A percentile compares a stretch with the other conserved stretches of the same genome.
phyloP scores from a whole-genome alignment of 345 rosid genomes.

The Moricandia arvensis region DNA sequence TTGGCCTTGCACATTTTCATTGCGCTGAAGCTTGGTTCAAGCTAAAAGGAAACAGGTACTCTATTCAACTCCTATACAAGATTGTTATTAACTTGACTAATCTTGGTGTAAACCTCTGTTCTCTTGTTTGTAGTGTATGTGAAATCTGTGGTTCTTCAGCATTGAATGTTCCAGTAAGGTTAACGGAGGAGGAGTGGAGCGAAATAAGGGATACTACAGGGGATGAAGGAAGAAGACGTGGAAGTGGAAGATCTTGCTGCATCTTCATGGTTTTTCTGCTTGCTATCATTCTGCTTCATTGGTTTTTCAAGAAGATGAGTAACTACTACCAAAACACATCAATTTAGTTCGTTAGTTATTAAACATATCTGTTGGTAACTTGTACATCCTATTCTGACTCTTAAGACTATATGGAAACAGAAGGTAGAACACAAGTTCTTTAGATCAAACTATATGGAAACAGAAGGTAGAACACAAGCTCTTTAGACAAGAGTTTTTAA shows the following conservation, averaged over 20 bases:
- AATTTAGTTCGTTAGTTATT: neutral
- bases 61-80: neutral
- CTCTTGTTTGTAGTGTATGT: slow-evolving; percentile 30
- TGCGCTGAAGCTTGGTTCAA: slow-evolving; percentile 97
- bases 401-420: neutral
- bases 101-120: neutral
- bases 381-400: neutral
- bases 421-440: neutral
- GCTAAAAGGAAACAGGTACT: slow-evolving; percentile 86
- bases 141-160: slow-evolving; percentile 12
- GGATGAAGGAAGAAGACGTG: slow-evolving; percentile 29
- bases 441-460: too few relatives aligned
- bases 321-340: slow-evolving; percentile 1
- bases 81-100: neutral
- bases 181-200: slow-evolving; percentile 13
- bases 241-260: slow-evolving; percentile 35
- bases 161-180: neutral
- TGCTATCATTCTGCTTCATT: slow-evolving; percentile 29
- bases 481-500: neutral
- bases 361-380: slow-evolving; percentile 7
- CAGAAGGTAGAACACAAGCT: too few relatives aligned
- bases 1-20: slow-evolving; percentile 71
- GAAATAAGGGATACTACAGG: slow-evolving; percentile 2
- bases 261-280: slow-evolving; percentile 27
- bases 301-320: slow-evolving; percentile 23